These are phyloP conservation scores for Nakazawaea ishiwadae DNA, from an alignment of 805 yeast species.

Conservation along the genomic window DNA sequence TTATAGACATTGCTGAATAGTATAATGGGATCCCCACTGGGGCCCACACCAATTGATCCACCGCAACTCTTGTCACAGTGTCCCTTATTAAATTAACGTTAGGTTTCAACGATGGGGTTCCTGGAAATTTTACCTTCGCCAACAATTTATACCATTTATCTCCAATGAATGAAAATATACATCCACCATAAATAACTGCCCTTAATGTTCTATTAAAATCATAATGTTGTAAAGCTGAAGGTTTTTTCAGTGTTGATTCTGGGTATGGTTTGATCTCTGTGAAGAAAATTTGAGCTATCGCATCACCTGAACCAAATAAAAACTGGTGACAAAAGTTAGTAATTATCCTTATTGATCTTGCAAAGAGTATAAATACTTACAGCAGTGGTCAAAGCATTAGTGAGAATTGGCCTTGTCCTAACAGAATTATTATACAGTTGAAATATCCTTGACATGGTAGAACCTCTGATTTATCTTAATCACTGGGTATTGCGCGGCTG, in stretches of 20 bases:
- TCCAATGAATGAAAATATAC: conserved; percentile 73
- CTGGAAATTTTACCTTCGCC: conserved; percentile 35
- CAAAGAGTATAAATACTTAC: too few relatives aligned
- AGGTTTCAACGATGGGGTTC: conserved; percentile 13
- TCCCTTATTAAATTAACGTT: conserved; percentile 22
- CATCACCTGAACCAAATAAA: conserved; percentile 73
- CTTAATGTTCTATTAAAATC: conserved; percentile 56
- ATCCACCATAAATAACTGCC: conserved; percentile 66
- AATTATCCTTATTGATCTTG: too few relatives aligned
- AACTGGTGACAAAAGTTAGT: conserved; percentile 17
- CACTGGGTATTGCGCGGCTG: too few relatives aligned
- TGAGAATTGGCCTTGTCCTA: conserved; percentile 31
- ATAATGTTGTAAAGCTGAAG: conserved; percentile 21
- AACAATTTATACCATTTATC: conserved; percentile 63
- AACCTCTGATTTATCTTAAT: too few relatives aligned
- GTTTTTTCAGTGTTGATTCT: conserved; percentile 3
- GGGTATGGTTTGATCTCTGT: conserved; percentile 22
- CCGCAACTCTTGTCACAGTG: conserved; percentile 46
- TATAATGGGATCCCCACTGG: conserved; percentile 76
- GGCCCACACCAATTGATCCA: conserved; percentile 75
- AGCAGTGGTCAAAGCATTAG: conserved; percentile 47
- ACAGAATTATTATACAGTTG: conserved; percentile 11
- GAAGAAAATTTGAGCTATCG: conserved; percentile 58
- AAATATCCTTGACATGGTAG: conserved; percentile 8
- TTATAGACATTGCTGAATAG: conserved; percentile 57